Evolutionary conservation across 768 basidiomycete species (phyloP), one percentile per base, ranked within the genome.

Genomic region (Cystofilobasidium capitatum): DNA sequence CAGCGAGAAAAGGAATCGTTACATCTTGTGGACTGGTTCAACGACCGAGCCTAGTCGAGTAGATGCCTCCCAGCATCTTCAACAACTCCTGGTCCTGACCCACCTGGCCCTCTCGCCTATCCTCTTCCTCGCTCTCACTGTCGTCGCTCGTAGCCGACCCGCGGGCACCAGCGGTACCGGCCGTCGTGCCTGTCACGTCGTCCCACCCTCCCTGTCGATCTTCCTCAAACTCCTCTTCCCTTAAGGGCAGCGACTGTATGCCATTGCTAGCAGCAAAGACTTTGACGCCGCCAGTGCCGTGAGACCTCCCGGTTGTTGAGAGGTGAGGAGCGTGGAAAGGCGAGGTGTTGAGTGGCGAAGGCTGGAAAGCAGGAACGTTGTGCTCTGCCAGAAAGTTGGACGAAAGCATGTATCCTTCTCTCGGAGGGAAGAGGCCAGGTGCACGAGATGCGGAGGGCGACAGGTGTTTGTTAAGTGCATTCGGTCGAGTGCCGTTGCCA

Each of bases 391-490:
- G 51, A 16, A 31, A 55, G 31, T 55, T 6, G 51, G 51, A 55
- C 51, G 51, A 29, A 3, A 31, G 51, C 22, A 36, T 64, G 63
- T 4, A 22, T 14, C 33, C 24, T 26, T 55, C 33, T 12, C 33
- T 13, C n/a, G 7, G 49, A 9, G 14, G 47, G 36, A 12, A 35
- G 13, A 5, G 35, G 60, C 40, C 60, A 14, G n/a, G 26, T 20
- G n/a, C 42, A 20, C 40, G 29, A 29, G 37, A 66, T 16, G 39
- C 24, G 14, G 31, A 29, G 31, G 36, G 58, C 24, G 58, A 66
- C 35, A n/a, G n/a, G n/a, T n/a, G n/a, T n/a, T n/a, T n/a, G n/a
- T n/a, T 26, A 36, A 1, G 83, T 86, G 72, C 85, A 44, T 9
- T 36, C 42, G 22, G 33, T 42, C 42, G 16, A 10, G 9, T 44